These are phyloP conservation scores for Fusarium sp. DNA, from an alignment of 2,329 filamentous ascomycete genomes.

Conservation along the genomic window DNA sequence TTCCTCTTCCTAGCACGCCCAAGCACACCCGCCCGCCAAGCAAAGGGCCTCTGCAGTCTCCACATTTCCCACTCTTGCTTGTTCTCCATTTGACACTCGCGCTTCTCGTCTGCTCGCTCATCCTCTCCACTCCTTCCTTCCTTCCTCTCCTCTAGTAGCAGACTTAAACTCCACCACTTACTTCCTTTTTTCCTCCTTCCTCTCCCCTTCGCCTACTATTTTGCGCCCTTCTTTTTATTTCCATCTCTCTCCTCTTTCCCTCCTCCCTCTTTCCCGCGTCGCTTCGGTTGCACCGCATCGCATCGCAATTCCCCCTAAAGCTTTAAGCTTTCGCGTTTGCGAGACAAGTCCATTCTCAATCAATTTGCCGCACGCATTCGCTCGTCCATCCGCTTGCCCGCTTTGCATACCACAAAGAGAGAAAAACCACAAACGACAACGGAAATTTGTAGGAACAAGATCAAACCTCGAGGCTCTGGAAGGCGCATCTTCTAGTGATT, in stretches of 20 bases:
- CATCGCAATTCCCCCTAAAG: constrained; percentile 13
- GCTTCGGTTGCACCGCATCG: constrained; percentile 43
- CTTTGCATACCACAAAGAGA: constrained; percentile 30
- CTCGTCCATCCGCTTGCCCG: constrained; percentile 19
- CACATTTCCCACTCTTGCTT: constrained; percentile 25
- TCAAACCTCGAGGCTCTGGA: constrained; percentile 42
- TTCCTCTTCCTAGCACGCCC: constrained; percentile 32
- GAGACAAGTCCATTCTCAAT: constrained; percentile 36
- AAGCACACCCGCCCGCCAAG: constrained; percentile 45
- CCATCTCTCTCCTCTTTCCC: constrained; percentile 45
- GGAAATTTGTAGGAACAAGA: constrained; percentile 42
- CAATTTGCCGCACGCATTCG: constrained; percentile 34
- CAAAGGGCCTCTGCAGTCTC: constrained; percentile 22
- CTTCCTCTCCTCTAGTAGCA: constrained; percentile 50
- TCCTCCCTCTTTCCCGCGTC: constrained; percentile 47
- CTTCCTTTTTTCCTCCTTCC: constrained; percentile 45
- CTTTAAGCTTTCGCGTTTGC: constrained; percentile 39
- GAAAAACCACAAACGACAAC: constrained; percentile 34
- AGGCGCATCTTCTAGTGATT: constrained; percentile 49
- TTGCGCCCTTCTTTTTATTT: constrained; percentile 48
- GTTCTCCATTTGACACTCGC: constrained; percentile 38
- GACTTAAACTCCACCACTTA: constrained; percentile 50
- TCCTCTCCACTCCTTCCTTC: constrained; percentile 41
- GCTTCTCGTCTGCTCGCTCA: constrained; percentile 19
- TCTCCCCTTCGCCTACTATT: constrained; percentile 46